Evolutionary conservation across 1,284 basidiomycete genomes (phyloP).

Genomic region (Chondrostereum purpureum): DNA sequence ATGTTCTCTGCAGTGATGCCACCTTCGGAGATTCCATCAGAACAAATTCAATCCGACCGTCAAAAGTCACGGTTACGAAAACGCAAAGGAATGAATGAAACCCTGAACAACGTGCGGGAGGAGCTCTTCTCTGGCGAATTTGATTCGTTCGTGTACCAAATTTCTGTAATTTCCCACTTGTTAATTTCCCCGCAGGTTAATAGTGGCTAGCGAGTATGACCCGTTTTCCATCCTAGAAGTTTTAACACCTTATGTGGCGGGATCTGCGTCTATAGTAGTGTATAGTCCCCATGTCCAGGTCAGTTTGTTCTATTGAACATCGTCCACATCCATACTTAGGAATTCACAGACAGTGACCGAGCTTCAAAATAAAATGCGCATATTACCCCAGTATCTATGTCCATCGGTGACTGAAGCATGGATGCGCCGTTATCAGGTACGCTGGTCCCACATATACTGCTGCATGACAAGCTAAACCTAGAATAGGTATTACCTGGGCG

Average conservation of each 20-base stretch:
- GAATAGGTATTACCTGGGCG: constrained; percentile 87
- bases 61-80: constrained; percentile 67
- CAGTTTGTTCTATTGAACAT: constrained; percentile 7
- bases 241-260: constrained; percentile 72
- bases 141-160: constrained; percentile 55
- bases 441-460: not conserved
- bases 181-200: constrained; percentile 42
- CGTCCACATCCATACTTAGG: constrained; percentile 6
- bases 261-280: constrained; percentile 82
- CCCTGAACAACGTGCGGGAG: constrained; percentile 59
- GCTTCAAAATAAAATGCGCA: constrained; percentile 67
- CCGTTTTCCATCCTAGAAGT: constrained; percentile 76
- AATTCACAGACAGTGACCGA: constrained; percentile 60
- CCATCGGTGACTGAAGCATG: constrained; percentile 85
- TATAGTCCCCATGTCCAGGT: constrained; percentile 82
- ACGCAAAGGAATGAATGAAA: constrained; percentile 56
- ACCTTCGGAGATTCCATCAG: constrained; percentile 47
- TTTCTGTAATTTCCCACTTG: not conserved
- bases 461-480: too few relatives aligned
- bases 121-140: constrained; percentile 87
- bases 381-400: constrained; percentile 65
- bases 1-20: constrained; percentile 38
- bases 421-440: constrained; percentile 83
- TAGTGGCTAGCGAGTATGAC: constrained; percentile 85
- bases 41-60: constrained; percentile 57